These are phyloP conservation scores for Skeletonema potamos DNA, from an alignment of 108 stramenopile species.

Conservation along the genomic window DNA sequence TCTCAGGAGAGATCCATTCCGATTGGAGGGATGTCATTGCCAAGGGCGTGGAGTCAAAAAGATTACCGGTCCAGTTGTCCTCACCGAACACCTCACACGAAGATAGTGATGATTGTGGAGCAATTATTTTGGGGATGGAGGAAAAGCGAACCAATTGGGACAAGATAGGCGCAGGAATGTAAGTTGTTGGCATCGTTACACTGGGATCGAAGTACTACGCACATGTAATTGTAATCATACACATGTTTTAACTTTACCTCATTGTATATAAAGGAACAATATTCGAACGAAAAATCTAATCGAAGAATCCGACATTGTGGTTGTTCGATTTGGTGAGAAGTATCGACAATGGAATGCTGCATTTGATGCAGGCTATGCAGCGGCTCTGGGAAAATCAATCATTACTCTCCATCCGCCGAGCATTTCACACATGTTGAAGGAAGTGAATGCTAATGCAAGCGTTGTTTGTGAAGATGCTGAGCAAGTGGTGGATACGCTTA, in stretches of 20 bases:
- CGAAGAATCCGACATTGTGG: conserved; percentile 80
- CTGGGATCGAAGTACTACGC: too few relatives aligned
- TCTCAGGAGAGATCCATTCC: conserved; percentile 81
- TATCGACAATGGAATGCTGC: conserved; percentile 91
- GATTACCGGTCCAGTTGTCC: conserved; percentile 65
- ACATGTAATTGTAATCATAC: too few relatives aligned
- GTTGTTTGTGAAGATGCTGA: conserved; percentile 75
- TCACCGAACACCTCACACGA: conserved; percentile 82
- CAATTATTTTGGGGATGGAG: conserved; percentile 85
- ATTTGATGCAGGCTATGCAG: conserved; percentile 86
- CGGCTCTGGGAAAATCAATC: conserved; percentile 72
- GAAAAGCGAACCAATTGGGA: conserved; percentile 85
- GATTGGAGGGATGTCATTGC: conserved; percentile 86
- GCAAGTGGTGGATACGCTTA: conserved; percentile 84
- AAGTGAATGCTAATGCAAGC: conserved; percentile 78
- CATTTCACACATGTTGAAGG: conserved; percentile 89
- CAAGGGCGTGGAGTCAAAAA: conserved; percentile 57
- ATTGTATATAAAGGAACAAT: conserved; percentile 40
- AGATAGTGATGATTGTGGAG: conserved; percentile 88
- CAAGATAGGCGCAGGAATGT: conserved; percentile 69
- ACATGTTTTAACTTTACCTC: too few relatives aligned
- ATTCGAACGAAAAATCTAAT: conserved; percentile 78
- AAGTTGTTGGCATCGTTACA: too few relatives aligned
- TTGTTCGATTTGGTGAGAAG: conserved; percentile 87
- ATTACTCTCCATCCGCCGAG: conserved; percentile 82